A percentile compares a stretch with the other conserved stretches of the same genome.
Evolutionary conservation across 192 early-diverging fungal species (phyloP).

Genomic region (Dimargaris xerosporica): DNA sequence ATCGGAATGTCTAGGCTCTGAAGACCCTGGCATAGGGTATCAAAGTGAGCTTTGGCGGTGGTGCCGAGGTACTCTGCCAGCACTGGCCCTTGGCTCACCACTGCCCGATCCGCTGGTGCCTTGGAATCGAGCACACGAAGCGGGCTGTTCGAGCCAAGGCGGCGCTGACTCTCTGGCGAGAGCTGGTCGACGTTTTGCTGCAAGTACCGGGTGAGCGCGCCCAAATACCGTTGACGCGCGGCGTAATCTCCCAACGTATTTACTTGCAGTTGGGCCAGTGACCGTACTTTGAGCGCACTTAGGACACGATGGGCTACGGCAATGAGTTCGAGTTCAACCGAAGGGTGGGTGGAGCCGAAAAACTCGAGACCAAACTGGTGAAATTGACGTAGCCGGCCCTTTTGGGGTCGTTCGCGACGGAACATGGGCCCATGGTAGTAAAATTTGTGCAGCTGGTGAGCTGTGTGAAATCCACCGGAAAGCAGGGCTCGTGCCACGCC

Average conservation of each 20-base stretch:
- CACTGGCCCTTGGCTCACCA: slow-evolving; percentile 24
- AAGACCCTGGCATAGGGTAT: slow-evolving; percentile 27
- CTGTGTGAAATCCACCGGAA: slow-evolving; percentile 26
- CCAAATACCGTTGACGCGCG: slow-evolving; percentile 24
- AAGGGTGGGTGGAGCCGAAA: slow-evolving; percentile 32
- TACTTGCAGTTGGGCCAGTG: slow-evolving; percentile 13
- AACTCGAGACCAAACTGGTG: slow-evolving; percentile 53
- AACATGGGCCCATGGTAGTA: slow-evolving; percentile 55
- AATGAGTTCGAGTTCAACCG: slow-evolving; percentile 43
- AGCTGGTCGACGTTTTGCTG: slow-evolving; percentile 16
- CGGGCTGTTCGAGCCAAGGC: slow-evolving; percentile 39
- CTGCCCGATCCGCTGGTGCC: slow-evolving; percentile 27
- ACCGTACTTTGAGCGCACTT: background rate
- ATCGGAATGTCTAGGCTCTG: slow-evolving; percentile 31
- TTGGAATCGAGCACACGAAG: slow-evolving; percentile 50
- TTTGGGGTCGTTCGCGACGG: slow-evolving; percentile 52
- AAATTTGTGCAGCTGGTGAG: slow-evolving; percentile 23
- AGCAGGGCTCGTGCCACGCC: slow-evolving; percentile 21
- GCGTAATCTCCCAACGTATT: slow-evolving; percentile 23
- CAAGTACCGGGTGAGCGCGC: slow-evolving; percentile 32
- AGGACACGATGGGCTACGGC: slow-evolving; percentile 33
- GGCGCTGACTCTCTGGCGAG: slow-evolving; percentile 32
- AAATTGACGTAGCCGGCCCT: slow-evolving; percentile 52
- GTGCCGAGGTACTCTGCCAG: slow-evolving; percentile 26
- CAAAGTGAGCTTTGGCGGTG: slow-evolving; percentile 25